Evolutionary conservation across 192 early-diverging fungal species (phyloP).

Genomic region (Coemansia sp.): DNA sequence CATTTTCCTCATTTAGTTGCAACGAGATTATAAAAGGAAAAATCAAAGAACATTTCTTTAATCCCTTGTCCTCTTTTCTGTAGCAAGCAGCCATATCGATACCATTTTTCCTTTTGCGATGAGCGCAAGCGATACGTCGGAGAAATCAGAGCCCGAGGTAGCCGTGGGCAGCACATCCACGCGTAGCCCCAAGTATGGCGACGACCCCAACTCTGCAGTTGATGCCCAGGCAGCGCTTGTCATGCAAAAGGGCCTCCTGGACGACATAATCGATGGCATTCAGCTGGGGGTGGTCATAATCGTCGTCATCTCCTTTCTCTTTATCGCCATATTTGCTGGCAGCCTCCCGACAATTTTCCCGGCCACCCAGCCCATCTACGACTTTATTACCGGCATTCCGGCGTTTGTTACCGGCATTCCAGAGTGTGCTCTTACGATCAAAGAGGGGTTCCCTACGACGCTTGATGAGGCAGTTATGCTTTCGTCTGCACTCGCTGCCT

Average conservation of each 20-base stretch:
- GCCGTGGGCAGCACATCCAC: constrained; percentile 9
- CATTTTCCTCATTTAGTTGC: neutral
- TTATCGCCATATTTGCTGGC: constrained; percentile 31
- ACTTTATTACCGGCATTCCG: constrained; percentile 23
- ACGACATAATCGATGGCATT: constrained; percentile 55
- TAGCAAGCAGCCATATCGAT: constrained; percentile 13
- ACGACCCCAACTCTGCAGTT: constrained; percentile 27
- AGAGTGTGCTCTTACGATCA: constrained; percentile 8
- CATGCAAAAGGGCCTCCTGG: constrained; percentile 52
- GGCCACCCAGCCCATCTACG: constrained; percentile 36
- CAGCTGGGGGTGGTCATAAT: constrained; percentile 40
- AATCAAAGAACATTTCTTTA: neutral
- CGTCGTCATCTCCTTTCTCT: constrained; percentile 29
- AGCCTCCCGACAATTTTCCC: constrained; percentile 50
- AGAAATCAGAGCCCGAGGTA: constrained; percentile 1
- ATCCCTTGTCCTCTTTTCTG: neutral
- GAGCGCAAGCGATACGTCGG: constrained; percentile 8
- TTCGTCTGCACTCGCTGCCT: neutral
- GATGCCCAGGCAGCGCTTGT: constrained; percentile 52
- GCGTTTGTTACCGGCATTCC: constrained; percentile 21
- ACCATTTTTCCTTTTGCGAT: constrained; percentile 5
- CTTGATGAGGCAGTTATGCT: constrained; percentile 22
- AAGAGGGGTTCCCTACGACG: constrained; percentile 18
- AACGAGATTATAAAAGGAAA: neutral
- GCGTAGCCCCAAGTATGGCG: constrained; percentile 21